phyloP scores from a whole-genome alignment of 495 filamentous ascomycete species.

The Tuber calosporum region DNA sequence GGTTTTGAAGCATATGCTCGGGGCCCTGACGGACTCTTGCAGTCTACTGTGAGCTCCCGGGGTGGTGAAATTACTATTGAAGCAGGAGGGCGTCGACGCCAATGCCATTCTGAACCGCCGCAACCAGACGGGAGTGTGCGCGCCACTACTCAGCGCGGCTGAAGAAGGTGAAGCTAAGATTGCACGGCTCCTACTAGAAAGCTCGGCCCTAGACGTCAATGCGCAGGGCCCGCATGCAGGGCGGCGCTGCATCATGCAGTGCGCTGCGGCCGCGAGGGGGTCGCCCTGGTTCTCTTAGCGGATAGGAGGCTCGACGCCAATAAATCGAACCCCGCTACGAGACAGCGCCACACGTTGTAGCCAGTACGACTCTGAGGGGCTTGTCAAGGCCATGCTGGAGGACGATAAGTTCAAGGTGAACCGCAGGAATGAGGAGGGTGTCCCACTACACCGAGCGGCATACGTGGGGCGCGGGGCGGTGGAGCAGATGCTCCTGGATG shows the following conservation, averaged over 20 bases:
- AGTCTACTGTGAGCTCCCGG: slow-evolving; percentile 25
- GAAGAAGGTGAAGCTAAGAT: neutral
- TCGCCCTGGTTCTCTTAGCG: slow-evolving; percentile 17
- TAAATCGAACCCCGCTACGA: slow-evolving; percentile 11
- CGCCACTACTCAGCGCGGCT: neutral
- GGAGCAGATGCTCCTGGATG: slow-evolving; percentile 35
- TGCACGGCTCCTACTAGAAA: slow-evolving; percentile 34
- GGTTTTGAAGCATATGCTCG: slow-evolving; percentile 24
- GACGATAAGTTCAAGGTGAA: slow-evolving; percentile 18
- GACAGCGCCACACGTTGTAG: slow-evolving; percentile 28
- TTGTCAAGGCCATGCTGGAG: slow-evolving; percentile 27
- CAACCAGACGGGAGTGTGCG: neutral
- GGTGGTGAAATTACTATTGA: neutral
- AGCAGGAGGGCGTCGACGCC: neutral
- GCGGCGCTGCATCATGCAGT: slow-evolving; percentile 29
- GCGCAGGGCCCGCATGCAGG: neutral
- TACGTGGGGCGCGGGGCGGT: slow-evolving; percentile 23
- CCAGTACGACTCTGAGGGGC: slow-evolving; percentile 24
- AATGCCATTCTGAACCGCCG: neutral
- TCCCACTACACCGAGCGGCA: slow-evolving; percentile 26
- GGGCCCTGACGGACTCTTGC: slow-evolving; percentile 31
- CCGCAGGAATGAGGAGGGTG: slow-evolving; percentile 16
- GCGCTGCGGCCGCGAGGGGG: slow-evolving; percentile 12
- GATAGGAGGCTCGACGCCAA: slow-evolving; percentile 17
- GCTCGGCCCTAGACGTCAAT: slow-evolving; percentile 18